These are phyloP conservation scores for Nicotiana otophora DNA, from an alignment of 257 asterid genomes.

Conservation along the genomic window DNA sequence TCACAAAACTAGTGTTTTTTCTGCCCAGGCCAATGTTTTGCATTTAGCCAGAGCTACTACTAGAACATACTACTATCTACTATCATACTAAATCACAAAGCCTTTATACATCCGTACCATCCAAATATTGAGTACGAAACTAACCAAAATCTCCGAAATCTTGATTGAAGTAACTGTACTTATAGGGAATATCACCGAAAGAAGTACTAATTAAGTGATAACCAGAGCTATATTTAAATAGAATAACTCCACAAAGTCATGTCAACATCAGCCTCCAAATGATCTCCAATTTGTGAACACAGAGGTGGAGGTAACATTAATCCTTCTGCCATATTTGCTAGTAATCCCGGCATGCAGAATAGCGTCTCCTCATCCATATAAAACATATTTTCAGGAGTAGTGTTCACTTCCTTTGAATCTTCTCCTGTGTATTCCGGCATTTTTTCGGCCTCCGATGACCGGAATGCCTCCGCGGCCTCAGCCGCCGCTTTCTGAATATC, in stretches of 20 bases:
- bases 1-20: not conserved
- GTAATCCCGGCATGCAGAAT: slow-evolving; percentile 19
- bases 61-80: not conserved
- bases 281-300: not conserved
- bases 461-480: not conserved
- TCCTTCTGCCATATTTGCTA: slow-evolving; percentile 42
- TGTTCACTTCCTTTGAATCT: not conserved
- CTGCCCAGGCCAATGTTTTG: not conserved
- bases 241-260: slow-evolving; percentile 48
- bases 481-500: not conserved
- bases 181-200: not conserved
- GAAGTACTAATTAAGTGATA: too few species aligned
- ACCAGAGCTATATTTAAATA: not conserved
- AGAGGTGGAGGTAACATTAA: slow-evolving; percentile 57
- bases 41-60: not conserved
- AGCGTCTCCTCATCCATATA: slow-evolving; percentile 42
- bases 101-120: too few species aligned
- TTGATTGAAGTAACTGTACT: not conserved
- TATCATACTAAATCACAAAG: not conserved
- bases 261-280: slow-evolving; percentile 32
- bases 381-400: not conserved
- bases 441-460: not conserved
- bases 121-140: not conserved
- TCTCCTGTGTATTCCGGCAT: not conserved
- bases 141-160: not conserved